These are phyloP conservation scores for Penicillium sp. DNA, from an alignment of 2,329 filamentous ascomycete species.

Conservation along the genomic window DNA sequence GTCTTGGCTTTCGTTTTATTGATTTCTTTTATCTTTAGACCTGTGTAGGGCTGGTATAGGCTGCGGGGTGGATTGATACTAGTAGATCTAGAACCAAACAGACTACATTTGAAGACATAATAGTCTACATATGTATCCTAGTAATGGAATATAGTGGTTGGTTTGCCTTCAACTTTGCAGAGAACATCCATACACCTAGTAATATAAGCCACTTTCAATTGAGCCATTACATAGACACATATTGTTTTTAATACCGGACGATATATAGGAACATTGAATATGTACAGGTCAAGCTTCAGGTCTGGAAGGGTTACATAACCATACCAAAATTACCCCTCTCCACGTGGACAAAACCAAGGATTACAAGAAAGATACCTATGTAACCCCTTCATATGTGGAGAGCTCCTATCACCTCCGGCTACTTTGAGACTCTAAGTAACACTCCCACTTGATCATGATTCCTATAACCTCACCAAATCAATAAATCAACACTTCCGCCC, in stretches of 20 bases:
- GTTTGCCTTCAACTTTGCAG: not conserved
- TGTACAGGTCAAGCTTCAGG: not conserved
- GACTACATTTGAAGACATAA: not conserved
- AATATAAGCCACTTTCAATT: too few species aligned
- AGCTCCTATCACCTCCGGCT: constrained; percentile 6
- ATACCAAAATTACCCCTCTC: constrained; percentile 4
- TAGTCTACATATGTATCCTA: not conserved
- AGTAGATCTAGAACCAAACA: not conserved
- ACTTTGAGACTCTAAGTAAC: not conserved
- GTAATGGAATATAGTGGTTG: not conserved
- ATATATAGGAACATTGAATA: not conserved
- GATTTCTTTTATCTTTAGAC: not conserved
- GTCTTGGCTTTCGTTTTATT: not conserved
- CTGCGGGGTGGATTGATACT: not conserved
- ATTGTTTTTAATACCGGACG: not conserved
- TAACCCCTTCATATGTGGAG: constrained; percentile 9
- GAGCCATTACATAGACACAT: too few species aligned
- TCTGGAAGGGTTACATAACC: not conserved
- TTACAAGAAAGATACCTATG: constrained; percentile 9
- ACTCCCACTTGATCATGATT: constrained; percentile 13
- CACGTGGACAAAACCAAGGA: not conserved
- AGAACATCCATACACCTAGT: too few species aligned
- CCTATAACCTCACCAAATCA: constrained; percentile 11
- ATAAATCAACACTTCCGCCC: constrained; percentile 37
- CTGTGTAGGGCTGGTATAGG: not conserved